Conservation (phyloP, 2,329 filamentous ascomycete genomes). For the Hymenoscyphus fraxineus region DNA sequence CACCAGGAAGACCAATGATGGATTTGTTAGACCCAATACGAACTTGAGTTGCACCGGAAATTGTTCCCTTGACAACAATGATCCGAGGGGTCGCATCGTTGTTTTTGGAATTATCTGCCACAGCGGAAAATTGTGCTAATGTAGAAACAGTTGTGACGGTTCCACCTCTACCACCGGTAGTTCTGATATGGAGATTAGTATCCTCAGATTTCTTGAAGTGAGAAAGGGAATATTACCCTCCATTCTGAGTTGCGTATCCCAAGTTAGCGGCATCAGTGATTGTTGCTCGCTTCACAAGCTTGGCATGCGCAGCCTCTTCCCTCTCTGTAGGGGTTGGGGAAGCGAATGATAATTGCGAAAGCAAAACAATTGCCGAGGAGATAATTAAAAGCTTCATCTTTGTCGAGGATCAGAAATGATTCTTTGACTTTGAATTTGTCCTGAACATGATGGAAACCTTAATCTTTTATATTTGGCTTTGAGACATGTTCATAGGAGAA, state of each 20-base stretch:
- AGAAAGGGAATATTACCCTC: constrained; percentile 32
- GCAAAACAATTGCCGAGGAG: constrained; percentile 42
- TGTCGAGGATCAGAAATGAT: neutral
- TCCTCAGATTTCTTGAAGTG: neutral
- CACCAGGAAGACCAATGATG: constrained; percentile 46
- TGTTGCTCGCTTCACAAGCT: constrained; percentile 43
- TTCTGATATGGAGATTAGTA: constrained; percentile 22
- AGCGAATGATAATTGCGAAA: constrained; percentile 43
- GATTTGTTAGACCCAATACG: constrained; percentile 41
- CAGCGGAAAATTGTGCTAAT: constrained; percentile 40
- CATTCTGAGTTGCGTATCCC: constrained; percentile 47
- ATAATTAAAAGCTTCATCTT: constrained; percentile 50
- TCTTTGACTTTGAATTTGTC: neutral
- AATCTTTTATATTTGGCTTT: neutral
- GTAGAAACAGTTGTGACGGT: constrained; percentile 44
- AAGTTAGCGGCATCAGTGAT: constrained; percentile 31
- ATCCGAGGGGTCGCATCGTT: constrained; percentile 42
- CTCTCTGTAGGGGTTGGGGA: constrained; percentile 48
- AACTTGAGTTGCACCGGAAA: constrained; percentile 20
- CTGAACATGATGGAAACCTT: neutral
- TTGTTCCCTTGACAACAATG: constrained; percentile 42
- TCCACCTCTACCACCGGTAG: constrained; percentile 45
- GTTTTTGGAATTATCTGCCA: constrained; percentile 36
- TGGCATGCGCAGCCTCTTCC: constrained; percentile 32
- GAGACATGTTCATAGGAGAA: neutral